A percentile compares a stretch with the other conserved stretches of the same genome.
Conservation (phyloP, 495 filamentous ascomycete genomes). For the Aspergillus ellipticus region DNA sequence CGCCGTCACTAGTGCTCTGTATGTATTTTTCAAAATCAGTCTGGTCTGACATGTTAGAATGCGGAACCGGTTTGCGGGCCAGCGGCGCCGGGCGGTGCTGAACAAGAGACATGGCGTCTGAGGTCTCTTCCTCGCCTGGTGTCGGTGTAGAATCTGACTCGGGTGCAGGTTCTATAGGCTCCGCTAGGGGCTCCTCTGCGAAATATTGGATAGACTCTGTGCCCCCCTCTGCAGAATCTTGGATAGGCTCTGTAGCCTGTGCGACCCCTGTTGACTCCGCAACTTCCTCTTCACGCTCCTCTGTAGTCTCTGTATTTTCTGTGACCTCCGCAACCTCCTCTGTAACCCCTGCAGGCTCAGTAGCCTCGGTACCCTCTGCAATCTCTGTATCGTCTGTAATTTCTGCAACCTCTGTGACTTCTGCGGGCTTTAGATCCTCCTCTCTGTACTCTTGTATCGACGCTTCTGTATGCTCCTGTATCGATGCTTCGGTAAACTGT, state of each 20-base stretch:
- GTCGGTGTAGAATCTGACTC: too few relatives aligned
- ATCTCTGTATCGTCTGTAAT: too few relatives aligned
- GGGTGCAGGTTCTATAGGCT: too few relatives aligned
- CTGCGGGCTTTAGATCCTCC: background rate
- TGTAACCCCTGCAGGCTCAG: background rate
- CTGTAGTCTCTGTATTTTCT: background rate
- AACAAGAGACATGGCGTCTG: slow-evolving; percentile 35
- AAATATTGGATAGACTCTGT: too few relatives aligned
- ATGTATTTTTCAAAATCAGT: slow-evolving; percentile 48
- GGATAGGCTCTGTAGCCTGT: too few relatives aligned
- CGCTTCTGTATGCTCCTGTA: slow-evolving; percentile 1
- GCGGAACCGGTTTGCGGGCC: slow-evolving; percentile 11
- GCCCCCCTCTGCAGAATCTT: too few relatives aligned
- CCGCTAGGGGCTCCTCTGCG: too few relatives aligned
- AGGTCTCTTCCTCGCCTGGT: slow-evolving; percentile 7
- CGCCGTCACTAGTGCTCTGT: slow-evolving; percentile 37
- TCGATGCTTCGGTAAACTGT: background rate
- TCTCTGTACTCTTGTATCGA: background rate
- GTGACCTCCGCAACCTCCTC: background rate
- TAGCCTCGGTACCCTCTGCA: too few relatives aligned
- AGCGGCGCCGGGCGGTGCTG: slow-evolving; percentile 25
- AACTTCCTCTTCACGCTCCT: too few relatives aligned
- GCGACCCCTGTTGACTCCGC: too few relatives aligned
- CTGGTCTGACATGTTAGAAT: slow-evolving; percentile 17
- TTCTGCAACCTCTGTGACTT: background rate